Evolutionary conservation across 306 rosid species (phyloP).

Genomic region (Begonia masoniana): DNA sequence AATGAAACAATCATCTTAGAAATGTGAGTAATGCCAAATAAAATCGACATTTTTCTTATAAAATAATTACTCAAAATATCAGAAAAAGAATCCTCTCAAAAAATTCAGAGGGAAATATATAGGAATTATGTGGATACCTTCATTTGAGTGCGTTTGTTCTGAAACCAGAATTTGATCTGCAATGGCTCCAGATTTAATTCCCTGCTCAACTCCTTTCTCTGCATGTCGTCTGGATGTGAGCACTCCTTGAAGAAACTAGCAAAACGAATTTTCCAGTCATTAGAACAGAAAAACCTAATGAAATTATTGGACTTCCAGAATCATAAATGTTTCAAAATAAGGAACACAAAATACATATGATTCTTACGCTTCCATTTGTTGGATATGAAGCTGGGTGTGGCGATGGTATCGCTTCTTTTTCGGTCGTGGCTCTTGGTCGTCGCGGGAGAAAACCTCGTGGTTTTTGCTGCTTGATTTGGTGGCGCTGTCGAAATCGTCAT

Average conservation of each 20-base stretch:
- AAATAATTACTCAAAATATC: too few species aligned
- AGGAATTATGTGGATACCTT: constrained; percentile 26
- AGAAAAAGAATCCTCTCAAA: neutral
- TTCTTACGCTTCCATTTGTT: constrained; percentile 62
- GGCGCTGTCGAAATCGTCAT: constrained; percentile 31
- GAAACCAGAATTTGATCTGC: constrained; percentile 95
- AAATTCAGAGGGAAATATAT: too few species aligned
- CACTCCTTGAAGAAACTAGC: constrained; percentile 56
- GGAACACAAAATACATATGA: neutral
- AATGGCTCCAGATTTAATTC: constrained; percentile 65
- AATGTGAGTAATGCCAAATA: too few species aligned
- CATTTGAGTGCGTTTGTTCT: constrained; percentile 80
- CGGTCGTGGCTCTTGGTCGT: constrained; percentile 33
- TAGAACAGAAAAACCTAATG: too few species aligned
- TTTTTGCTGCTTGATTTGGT: constrained; percentile 49
- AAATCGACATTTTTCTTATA: too few species aligned
- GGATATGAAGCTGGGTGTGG: constrained; percentile 50
- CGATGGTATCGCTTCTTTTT: constrained; percentile 52
- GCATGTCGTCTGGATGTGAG: constrained; percentile 84
- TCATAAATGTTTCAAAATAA: too few species aligned
- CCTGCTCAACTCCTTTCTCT: constrained; percentile 73
- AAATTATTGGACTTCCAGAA: too few species aligned
- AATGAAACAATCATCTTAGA: too few species aligned
- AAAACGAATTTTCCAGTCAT: constrained; percentile 3
- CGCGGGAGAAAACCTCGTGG: constrained; percentile 39